These are phyloP conservation scores for Eutypa lata DNA, from an alignment of 2,329 filamentous ascomycete species.

Conservation along the genomic window DNA sequence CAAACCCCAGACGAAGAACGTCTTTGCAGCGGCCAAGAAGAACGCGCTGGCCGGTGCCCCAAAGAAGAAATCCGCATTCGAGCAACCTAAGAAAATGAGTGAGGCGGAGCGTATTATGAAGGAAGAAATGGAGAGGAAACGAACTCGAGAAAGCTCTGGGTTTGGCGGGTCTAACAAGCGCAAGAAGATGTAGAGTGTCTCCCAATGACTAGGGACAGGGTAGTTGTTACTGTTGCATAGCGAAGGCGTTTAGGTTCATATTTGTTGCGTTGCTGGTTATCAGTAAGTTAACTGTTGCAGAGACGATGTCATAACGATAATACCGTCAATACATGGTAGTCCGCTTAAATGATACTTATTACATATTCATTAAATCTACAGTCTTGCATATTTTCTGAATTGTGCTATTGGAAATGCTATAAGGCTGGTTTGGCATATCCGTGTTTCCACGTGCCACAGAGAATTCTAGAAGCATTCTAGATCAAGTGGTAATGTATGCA, in stretches of 20 bases:
- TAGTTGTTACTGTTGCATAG: background rate
- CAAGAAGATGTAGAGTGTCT: conserved; percentile 38
- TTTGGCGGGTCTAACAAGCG: conserved; percentile 51
- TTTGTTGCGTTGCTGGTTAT: no score
- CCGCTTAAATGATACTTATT: no score
- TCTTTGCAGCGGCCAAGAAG: conserved; percentile 66
- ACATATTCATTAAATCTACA: no score
- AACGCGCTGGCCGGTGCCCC: conserved; percentile 60
- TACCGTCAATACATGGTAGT: no score
- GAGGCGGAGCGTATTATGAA: conserved; percentile 89
- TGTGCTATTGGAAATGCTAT: no score
- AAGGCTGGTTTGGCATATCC: background rate
- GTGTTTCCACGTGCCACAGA: background rate
- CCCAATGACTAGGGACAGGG: background rate
- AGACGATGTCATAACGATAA: no score
- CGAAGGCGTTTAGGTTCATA: background rate
- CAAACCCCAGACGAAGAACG: conserved; percentile 71
- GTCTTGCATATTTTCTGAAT: no score
- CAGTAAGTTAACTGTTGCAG: no score
- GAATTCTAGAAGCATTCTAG: background rate
- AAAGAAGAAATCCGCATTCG: conserved; percentile 59
- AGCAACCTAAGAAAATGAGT: conserved; percentile 77
- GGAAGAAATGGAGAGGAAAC: conserved; percentile 72
- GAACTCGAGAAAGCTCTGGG: conserved; percentile 47
- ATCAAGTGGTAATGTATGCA: background rate